Evolutionary conservation across 352 stramenopile species (phyloP).

Genomic region (Lagenidium giganteum): DNA sequence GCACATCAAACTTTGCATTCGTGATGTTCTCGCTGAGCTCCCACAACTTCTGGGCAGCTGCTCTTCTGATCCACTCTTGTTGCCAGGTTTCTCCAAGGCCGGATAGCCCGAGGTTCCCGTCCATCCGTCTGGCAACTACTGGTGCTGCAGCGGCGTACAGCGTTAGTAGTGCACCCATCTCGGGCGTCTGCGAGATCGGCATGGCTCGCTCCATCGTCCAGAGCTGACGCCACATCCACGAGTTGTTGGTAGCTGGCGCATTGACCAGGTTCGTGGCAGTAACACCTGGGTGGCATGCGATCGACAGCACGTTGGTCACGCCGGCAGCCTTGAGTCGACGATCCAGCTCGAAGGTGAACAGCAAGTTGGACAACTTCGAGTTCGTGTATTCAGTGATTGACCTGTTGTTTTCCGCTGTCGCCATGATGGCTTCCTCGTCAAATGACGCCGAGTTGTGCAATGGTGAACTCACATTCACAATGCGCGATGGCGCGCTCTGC

Average conservation of each 20-base stretch:
- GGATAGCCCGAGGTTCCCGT: slow-evolving; percentile 12
- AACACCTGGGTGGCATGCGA: slow-evolving; percentile 21
- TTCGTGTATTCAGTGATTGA: slow-evolving; percentile 42
- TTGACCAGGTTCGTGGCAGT: slow-evolving; percentile 21
- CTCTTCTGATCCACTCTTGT: slow-evolving; percentile 8
- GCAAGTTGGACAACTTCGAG: slow-evolving; percentile 38
- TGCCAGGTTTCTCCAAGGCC: slow-evolving; percentile 13
- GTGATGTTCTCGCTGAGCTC: slow-evolving; percentile 13
- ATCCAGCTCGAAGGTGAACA: slow-evolving; percentile 43
- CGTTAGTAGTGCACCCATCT: slow-evolving; percentile 7
- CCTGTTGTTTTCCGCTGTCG: slow-evolving; percentile 2
- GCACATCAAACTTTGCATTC: slow-evolving; percentile 12
- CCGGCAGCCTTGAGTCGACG: slow-evolving; percentile 21
- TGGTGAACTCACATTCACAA: slow-evolving; percentile 19
- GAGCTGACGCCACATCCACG: too few relatives aligned
- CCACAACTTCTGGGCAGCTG: slow-evolving; percentile 16
- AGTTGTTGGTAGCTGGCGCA: slow-evolving; percentile 5
- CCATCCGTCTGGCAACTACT: slow-evolving; percentile 13
- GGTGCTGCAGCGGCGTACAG: slow-evolving; percentile 11
- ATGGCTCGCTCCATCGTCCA: too few relatives aligned
- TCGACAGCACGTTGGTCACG: slow-evolving; percentile 17
- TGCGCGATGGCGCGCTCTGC: slow-evolving; percentile 16
- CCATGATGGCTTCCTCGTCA: neutral
- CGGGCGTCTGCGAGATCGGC: slow-evolving; percentile 10
- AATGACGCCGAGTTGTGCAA: neutral